phyloP scores from a whole-genome alignment of 352 stramenopile genomes.

The Globisporangium paddicum region DNA sequence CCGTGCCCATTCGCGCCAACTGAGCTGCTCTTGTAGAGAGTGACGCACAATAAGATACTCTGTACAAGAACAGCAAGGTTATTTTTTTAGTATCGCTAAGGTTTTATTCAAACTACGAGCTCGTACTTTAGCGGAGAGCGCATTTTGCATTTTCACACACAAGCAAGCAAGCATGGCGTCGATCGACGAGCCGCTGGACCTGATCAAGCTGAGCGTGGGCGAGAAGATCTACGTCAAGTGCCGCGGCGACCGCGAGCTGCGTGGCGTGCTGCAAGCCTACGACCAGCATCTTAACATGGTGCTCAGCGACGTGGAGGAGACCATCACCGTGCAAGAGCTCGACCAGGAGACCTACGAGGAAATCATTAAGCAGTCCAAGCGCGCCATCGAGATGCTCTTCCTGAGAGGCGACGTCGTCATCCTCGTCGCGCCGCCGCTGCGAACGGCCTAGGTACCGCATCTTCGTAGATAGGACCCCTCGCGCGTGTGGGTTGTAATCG shows the following conservation, averaged over 20 bases:
- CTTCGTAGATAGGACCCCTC: not conserved
- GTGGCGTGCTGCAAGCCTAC: conserved; percentile 97
- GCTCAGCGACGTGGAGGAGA: conserved; percentile 98
- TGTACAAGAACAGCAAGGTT: conserved; percentile 18
- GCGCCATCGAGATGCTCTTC: conserved; percentile 98
- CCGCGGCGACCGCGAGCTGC: conserved; percentile 94
- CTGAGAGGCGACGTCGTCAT: conserved; percentile 98
- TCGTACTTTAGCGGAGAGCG: conserved; percentile 5
- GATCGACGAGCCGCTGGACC: conserved; percentile 96
- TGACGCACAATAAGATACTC: not conserved
- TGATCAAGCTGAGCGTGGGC: conserved; percentile 98
- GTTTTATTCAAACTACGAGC: conserved; percentile 4
- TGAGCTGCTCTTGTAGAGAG: conserved; percentile 10
- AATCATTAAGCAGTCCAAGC: conserved; percentile 94
- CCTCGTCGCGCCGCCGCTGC: conserved; percentile 95
- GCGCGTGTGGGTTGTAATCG: not conserved
- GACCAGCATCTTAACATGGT: conserved; percentile 99
- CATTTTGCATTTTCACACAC: not conserved
- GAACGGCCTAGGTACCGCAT: conserved; percentile 61
- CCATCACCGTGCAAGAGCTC: conserved; percentile 95
- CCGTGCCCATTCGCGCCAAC: conserved; percentile 7
- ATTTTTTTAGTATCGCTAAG: no score
- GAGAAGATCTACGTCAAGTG: conserved; percentile 99
- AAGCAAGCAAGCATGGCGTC: conserved; percentile 58
- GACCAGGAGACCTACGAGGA: conserved; percentile 98